Base-by-base conservation (phyloP, 2,329 filamentous ascomycete species). In the Verticillium isaacii region DNA sequence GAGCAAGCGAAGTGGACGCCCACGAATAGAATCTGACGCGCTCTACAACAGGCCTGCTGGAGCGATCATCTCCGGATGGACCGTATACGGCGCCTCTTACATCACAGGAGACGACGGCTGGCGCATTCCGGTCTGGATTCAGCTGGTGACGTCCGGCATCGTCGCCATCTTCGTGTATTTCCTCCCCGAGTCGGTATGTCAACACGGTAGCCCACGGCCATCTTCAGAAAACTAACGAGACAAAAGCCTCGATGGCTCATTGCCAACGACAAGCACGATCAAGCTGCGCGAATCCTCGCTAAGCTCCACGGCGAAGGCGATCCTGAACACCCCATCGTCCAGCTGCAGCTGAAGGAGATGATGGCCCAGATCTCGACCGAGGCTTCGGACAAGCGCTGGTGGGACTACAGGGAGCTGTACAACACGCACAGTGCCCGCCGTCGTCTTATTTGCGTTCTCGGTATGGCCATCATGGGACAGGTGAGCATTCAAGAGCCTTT, bases 391-490 rank as follows among this genome's bases (percentile, higher is more conserved):
- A 84, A 84, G 73, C 75, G 77, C 58, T 84, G 81, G 80, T 85
- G 80, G 79, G 82, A 85, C 66, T 85, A 84, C 67, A 74, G 76
- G 52, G 82, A 82, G 61, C 75, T 85, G 0, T 82, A 81, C 76
- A 80, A 81, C 67, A 80, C 75, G 3, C 76, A 76, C 52, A 76
- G 77, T 1, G 78, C 80, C 1, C 75, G 79, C 34, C 80, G 80
- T 56, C 77, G 83, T n/a, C 75, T 86, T 2, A 74, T 81, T 15
- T 82, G 79, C 62, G 82, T 84, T 14, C 71, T 82, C 50, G 78
- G 78, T 39, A 81, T 85, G 71, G 77, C 80, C 2, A 74, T 80
- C 52, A 83, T 86, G 66, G 81, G 81, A 3, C 83, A 87, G 69
- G 78, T 81, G 68, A 79, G 77, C 17, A 2, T 9, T 23, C 6